A percentile compares a stretch with the other conserved stretches of the same genome.
These are phyloP conservation scores for Rosa chinensis DNA, from an alignment of 306 rosid genomes.

Conservation along the genomic window DNA sequence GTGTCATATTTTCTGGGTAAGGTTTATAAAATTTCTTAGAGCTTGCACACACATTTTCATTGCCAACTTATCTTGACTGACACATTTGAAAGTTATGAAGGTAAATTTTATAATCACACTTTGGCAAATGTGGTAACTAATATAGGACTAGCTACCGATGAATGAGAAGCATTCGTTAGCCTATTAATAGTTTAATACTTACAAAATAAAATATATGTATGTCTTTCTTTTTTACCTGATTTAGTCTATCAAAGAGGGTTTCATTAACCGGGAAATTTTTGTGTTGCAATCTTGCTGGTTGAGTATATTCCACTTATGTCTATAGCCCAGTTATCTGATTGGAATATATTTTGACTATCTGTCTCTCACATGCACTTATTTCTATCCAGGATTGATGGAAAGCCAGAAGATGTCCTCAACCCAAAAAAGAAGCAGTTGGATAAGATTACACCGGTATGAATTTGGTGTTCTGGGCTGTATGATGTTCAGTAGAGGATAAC, in stretches of 20 bases:
- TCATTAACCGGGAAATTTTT: background rate
- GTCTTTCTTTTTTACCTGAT: background rate
- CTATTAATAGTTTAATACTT: background rate
- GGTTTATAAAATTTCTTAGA: slow-evolving; percentile 22
- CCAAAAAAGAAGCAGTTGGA: slow-evolving; percentile 98
- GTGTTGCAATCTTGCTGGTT: background rate
- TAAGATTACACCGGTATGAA: slow-evolving; percentile 84
- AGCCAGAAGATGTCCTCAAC: slow-evolving; percentile 96
- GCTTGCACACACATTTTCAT: slow-evolving; percentile 6
- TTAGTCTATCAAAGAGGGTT: background rate
- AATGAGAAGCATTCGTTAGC: background rate
- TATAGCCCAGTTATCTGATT: background rate
- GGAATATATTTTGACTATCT: background rate
- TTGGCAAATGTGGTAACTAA: background rate
- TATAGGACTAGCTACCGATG: slow-evolving; percentile 10
- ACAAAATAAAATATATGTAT: background rate
- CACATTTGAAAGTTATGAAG: background rate
- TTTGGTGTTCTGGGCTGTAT: background rate
- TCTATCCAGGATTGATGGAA: slow-evolving; percentile 75
- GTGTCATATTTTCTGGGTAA: slow-evolving; percentile 75
- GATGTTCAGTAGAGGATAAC: background rate
- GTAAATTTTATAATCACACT: background rate
- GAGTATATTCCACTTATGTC: background rate
- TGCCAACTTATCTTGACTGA: background rate
- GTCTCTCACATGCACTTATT: slow-evolving; percentile 17